Conservation (phyloP, 495 filamentous ascomycete genomes). For the Xylaria curta region DNA sequence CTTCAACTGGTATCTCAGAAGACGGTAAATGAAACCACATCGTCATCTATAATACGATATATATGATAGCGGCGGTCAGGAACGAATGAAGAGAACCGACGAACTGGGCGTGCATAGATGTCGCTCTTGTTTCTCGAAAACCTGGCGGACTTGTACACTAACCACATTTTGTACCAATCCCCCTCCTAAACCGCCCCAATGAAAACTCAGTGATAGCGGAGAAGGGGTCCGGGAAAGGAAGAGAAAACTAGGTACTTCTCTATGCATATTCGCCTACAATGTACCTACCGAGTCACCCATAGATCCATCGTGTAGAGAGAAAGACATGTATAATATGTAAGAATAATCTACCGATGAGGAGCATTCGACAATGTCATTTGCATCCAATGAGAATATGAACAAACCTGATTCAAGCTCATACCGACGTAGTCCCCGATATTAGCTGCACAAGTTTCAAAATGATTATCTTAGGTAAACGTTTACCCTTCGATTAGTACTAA, state of each 20-base stretch:
- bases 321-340: constrained; percentile 29
- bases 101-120: neutral
- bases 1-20: constrained; percentile 91
- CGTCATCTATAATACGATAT: constrained; percentile 1
- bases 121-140: neutral
- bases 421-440: neutral
- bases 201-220: neutral
- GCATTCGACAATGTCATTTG: neutral
- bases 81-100: constrained; percentile 9
- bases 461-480: neutral
- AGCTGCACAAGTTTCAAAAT: neutral
- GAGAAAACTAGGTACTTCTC: neutral
- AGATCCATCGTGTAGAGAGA: constrained; percentile 9
- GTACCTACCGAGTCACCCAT: constrained; percentile 14
- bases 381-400: constrained; percentile 12
- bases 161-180: constrained; percentile 11
- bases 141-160: constrained; percentile 22
- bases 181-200: too few species aligned
- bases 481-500: neutral
- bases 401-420: neutral
- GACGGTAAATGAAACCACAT: constrained; percentile 62
- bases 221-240: constrained; percentile 5
- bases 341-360: neutral
- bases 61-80: neutral
- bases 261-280: constrained; percentile 19